Conservation (phyloP, 2,329 filamentous ascomycete species). For the Fusarium sp. region DNA sequence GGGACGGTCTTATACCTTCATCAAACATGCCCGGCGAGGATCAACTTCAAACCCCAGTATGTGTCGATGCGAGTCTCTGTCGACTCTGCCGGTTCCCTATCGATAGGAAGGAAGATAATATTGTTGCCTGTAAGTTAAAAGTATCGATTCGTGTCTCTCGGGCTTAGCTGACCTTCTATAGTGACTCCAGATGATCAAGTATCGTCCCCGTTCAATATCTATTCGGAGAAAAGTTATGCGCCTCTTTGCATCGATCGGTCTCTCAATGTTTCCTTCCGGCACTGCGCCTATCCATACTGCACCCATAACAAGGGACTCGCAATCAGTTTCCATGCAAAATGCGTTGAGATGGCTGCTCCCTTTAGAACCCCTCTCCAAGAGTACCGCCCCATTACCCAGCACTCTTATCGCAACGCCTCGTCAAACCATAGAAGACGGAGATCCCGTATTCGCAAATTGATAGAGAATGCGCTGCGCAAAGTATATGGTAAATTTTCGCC, state of each 20-base stretch:
- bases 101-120: fast-evolving
- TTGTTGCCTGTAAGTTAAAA: not conserved
- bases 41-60: constrained; percentile 16
- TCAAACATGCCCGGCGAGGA: not conserved
- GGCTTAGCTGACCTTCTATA: not conserved
- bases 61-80: not conserved
- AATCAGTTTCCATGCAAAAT: not conserved
- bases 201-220: not conserved
- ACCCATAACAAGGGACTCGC: not conserved
- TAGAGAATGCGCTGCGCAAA: not conserved
- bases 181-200: not conserved
- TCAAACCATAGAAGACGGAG: not conserved
- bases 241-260: not conserved
- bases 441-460: not conserved
- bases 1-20: not conserved
- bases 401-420: not conserved
- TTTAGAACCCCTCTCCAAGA: not conserved
- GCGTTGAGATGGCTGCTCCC: not conserved
- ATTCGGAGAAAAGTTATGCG: not conserved
- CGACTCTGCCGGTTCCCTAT: constrained; percentile 4
- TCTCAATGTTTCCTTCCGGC: not conserved
- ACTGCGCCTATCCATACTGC: not conserved
- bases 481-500: not conserved
- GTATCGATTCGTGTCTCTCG: fast-evolving
- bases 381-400: not conserved